Percentiles rank a stretch among this genome's conserved stretches.
phyloP scores from a whole-genome alignment of 1,139 yeast species.

The Waltiozyma sp. region DNA sequence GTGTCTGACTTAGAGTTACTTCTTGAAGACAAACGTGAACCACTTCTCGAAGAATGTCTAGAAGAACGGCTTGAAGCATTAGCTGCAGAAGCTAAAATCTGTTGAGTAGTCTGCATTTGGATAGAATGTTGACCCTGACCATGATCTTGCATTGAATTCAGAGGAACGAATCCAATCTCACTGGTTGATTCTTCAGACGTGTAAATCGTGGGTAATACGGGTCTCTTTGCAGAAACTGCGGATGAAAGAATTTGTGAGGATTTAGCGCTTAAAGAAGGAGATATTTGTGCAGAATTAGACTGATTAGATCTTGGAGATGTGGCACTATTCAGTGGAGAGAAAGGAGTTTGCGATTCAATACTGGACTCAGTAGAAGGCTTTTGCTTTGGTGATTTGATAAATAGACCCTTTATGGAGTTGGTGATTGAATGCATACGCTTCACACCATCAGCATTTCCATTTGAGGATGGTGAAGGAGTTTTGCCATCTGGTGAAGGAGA shows the following conservation, averaged over 20 bases:
- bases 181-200: background rate
- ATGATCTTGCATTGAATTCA: background rate
- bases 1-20: background rate
- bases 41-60: background rate
- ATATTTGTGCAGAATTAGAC: background rate
- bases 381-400: conserved; percentile 6
- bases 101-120: background rate
- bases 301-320: background rate
- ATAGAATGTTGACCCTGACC: background rate
- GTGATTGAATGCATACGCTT: conserved; percentile 9
- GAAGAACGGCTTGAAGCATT: background rate
- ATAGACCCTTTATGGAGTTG: conserved; percentile 12
- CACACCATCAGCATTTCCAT: background rate
- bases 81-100: background rate
- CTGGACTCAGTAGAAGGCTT: background rate
- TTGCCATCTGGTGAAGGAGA: background rate
- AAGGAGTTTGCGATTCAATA: background rate
- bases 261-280: background rate
- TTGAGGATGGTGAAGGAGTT: background rate
- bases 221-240: background rate
- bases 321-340: background rate
- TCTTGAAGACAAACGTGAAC: background rate
- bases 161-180: background rate
- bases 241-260: background rate
- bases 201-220: background rate